A percentile compares a stretch with the other conserved stretches of the same genome.
phyloP scores from a whole-genome alignment of 2,329 filamentous ascomycete species.

The Diaporthe sp. region DNA sequence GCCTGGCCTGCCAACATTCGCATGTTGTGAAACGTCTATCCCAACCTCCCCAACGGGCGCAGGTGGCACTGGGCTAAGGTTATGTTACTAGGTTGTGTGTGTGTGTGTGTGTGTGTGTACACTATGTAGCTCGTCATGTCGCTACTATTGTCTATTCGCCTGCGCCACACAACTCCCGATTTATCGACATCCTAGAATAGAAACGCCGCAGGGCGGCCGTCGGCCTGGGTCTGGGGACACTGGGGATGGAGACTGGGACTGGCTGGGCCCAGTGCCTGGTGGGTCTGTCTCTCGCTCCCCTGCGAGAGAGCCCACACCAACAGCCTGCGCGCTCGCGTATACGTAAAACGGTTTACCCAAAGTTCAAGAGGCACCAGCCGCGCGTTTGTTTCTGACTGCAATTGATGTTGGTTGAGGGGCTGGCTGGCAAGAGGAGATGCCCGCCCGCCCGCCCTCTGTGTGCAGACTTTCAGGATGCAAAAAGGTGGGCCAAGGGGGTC shows the following conservation, averaged over 20 bases:
- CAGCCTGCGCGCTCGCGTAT: not conserved
- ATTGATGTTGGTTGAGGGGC: not conserved
- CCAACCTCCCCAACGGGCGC: not conserved
- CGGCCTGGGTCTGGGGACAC: not conserved
- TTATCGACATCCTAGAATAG: conserved; percentile 1
- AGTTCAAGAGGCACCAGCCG: not conserved
- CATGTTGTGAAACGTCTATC: not conserved
- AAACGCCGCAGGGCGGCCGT: not conserved
- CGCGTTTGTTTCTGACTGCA: conserved; percentile 7
- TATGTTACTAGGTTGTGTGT: not conserved
- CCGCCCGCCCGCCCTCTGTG: not conserved
- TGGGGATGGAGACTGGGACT: not conserved
- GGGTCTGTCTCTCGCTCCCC: not conserved
- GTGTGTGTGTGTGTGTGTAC: too few species aligned
- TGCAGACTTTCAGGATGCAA: not conserved
- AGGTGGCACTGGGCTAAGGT: not conserved
- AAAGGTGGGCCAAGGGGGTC: not conserved
- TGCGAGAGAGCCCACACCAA: not conserved
- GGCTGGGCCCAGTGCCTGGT: not conserved
- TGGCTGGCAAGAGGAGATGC: not conserved
- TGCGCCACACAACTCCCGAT: conserved; percentile 12
- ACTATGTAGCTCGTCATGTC: conserved; percentile 4
- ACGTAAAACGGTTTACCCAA: not conserved
- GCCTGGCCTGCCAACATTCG: not conserved
- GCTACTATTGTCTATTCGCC: not conserved